A percentile compares a stretch with the other conserved stretches of the same genome.
These are phyloP conservation scores for Chlorella sp. DNA, from an alignment of 139 green algal genomes.

Conservation along the genomic window DNA sequence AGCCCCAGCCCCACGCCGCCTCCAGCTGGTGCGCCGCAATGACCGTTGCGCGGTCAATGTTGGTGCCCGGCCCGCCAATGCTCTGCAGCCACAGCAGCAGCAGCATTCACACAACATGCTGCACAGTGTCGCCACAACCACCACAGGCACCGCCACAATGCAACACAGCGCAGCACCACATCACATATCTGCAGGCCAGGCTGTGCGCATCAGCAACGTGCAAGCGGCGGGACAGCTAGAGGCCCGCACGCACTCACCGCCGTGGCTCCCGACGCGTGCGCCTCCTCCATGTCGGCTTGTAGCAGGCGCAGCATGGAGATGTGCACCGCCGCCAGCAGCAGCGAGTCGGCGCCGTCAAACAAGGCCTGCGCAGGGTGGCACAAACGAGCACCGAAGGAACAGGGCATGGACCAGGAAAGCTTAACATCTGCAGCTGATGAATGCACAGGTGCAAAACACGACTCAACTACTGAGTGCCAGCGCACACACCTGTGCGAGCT, in stretches of 20 bases:
- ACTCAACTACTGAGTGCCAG: too few relatives aligned
- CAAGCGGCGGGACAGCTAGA: too few relatives aligned
- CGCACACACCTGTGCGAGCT: conserved; percentile 9
- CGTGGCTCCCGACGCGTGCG: conserved; percentile 27
- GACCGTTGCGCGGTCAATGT: conserved; percentile 48
- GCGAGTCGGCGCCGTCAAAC: conserved; percentile 30
- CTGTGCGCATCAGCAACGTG: too few relatives aligned
- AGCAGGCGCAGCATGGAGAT: conserved; percentile 63
- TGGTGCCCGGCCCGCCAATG: conserved; percentile 27
- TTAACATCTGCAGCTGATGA: conserved; percentile 10
- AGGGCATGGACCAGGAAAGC: too few relatives aligned
- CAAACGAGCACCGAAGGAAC: too few relatives aligned
- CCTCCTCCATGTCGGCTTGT: conserved; percentile 72
- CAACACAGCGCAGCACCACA: too few relatives aligned
- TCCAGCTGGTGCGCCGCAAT: conserved; percentile 55
- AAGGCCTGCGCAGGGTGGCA: conserved; percentile 29
- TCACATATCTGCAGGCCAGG: too few relatives aligned
- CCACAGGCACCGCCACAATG: too few relatives aligned
- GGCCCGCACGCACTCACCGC: neutral
- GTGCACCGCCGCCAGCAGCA: conserved; percentile 63
- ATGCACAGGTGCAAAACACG: neutral
- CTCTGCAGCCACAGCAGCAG: too few relatives aligned
- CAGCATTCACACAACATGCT: too few relatives aligned
- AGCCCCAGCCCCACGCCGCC: conserved; percentile 89
- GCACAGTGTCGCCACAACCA: neutral